Conservation (phyloP, 352 stramenopile species). For the Globisporangium takayamanum region DNA sequence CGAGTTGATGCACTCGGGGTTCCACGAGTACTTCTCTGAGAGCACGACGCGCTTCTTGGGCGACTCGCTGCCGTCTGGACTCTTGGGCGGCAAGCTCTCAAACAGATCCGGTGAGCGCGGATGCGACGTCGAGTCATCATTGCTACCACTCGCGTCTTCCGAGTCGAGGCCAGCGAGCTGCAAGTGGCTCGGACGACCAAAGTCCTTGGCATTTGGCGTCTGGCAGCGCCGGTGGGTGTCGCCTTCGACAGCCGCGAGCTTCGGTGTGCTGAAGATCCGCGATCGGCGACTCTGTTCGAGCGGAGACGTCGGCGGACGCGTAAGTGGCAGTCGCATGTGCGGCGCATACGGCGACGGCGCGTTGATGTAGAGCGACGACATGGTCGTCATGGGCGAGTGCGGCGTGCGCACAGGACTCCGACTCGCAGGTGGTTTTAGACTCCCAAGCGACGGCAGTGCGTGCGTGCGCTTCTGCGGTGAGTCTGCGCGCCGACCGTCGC, state of each 20-base stretch:
- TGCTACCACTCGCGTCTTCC: background rate
- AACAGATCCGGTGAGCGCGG: slow-evolving; percentile 22
- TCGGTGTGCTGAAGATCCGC: slow-evolving; percentile 59
- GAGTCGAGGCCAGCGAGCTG: slow-evolving; percentile 1
- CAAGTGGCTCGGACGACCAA: background rate
- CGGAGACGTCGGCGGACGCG: slow-evolving; percentile 36
- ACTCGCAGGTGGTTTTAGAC: slow-evolving; percentile 4
- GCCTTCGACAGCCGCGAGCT: slow-evolving; percentile 42
- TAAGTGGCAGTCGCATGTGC: slow-evolving; percentile 32
- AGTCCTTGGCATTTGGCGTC: slow-evolving; percentile 40
- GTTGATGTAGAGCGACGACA: slow-evolving; percentile 47
- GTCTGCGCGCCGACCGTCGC: background rate
- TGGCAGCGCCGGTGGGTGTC: slow-evolving; percentile 38
- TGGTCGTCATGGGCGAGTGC: slow-evolving; percentile 53
- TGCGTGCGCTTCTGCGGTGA: slow-evolving; percentile 9
- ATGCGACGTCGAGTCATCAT: background rate
- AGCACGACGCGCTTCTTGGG: slow-evolving; percentile 31
- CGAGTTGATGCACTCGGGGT: slow-evolving; percentile 67
- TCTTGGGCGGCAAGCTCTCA: slow-evolving; percentile 28
- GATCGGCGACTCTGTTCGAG: slow-evolving; percentile 38
- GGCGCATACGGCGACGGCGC: slow-evolving; percentile 44
- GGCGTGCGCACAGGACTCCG: slow-evolving; percentile 18
- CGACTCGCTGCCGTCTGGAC: slow-evolving; percentile 11
- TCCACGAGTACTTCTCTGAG: slow-evolving; percentile 65
- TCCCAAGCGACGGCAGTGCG: slow-evolving; percentile 30